phyloP scores from a whole-genome alignment of 139 green algal genomes.

The Chara braunii region DNA sequence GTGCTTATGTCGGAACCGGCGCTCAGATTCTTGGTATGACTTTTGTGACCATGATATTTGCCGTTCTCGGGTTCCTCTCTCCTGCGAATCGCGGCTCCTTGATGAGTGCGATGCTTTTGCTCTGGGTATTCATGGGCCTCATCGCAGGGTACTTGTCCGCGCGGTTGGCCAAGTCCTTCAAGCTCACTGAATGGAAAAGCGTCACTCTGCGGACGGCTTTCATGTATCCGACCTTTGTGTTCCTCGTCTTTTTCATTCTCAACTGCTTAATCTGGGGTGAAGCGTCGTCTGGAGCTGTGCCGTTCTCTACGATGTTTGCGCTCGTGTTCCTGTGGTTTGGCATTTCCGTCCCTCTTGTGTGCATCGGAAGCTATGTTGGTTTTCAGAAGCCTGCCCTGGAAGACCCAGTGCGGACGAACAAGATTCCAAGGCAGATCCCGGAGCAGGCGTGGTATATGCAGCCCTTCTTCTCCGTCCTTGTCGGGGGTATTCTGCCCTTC shows the following conservation, averaged over 20 bases:
- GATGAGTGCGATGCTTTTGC: constrained; percentile 89
- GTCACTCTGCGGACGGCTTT: constrained; percentile 88
- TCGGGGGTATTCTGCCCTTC: constrained; percentile 95
- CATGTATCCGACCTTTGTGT: constrained; percentile 81
- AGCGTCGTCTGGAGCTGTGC: constrained; percentile 81
- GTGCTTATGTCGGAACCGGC: constrained; percentile 84
- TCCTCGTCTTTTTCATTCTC: constrained; percentile 84
- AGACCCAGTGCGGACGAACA: constrained; percentile 94
- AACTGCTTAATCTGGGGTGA: constrained; percentile 92
- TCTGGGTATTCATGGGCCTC: constrained; percentile 96
- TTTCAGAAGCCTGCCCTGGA: constrained; percentile 81
- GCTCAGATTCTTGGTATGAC: constrained; percentile 89
- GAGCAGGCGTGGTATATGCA: constrained; percentile 97
- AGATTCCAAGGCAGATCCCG: constrained; percentile 95
- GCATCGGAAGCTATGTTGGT: constrained; percentile 89
- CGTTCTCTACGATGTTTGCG: constrained; percentile 90
- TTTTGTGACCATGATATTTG: constrained; percentile 90
- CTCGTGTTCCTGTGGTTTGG: constrained; percentile 97
- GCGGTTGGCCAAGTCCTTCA: constrained; percentile 83
- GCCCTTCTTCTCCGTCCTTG: constrained; percentile 75
- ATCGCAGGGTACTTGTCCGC: constrained; percentile 88
- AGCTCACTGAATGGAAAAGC: constrained; percentile 80
- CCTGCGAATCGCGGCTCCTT: constrained; percentile 95
- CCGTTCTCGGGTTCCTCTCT: constrained; percentile 92
- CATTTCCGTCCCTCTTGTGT: constrained; percentile 91